Conservation (phyloP, 208 protist species). For the Trypanosoma melophagium region DNA sequence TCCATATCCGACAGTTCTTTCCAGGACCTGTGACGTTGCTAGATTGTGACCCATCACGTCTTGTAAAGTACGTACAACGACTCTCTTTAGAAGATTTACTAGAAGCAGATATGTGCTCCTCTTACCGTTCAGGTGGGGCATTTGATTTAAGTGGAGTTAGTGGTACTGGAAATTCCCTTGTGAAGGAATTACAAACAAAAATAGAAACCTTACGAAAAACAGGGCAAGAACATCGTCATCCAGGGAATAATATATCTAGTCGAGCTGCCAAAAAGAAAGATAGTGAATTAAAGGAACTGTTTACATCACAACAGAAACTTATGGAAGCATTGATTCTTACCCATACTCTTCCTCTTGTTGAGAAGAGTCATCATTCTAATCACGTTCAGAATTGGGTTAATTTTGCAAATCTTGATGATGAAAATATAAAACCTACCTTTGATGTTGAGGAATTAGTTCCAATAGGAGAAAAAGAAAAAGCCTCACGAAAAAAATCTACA, state of each 20-base stretch:
- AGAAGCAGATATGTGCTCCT: slow-evolving; percentile 41
- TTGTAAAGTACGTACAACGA: slow-evolving; percentile 86
- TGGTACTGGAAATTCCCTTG: slow-evolving; percentile 18
- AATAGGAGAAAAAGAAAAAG: slow-evolving; percentile 20
- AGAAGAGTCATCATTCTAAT: slow-evolving; percentile 30
- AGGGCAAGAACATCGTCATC: slow-evolving; percentile 27
- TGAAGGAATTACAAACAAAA: slow-evolving; percentile 30
- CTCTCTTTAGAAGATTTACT: slow-evolving; percentile 82
- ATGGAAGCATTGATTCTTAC: slow-evolving; percentile 60
- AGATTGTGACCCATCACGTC: slow-evolving; percentile 79
- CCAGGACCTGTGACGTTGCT: slow-evolving; percentile 80
- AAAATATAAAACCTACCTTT: slow-evolving; percentile 27
- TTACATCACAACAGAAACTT: slow-evolving; percentile 70
- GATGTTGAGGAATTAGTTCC: slow-evolving; percentile 1
- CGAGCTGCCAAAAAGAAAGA: slow-evolving; percentile 52
- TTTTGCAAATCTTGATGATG: slow-evolving; percentile 34
- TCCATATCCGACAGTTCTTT: slow-evolving; percentile 91
- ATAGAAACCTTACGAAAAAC: slow-evolving; percentile 30
- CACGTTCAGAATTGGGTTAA: slow-evolving; percentile 37
- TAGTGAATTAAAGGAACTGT: slow-evolving; percentile 45
- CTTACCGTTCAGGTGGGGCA: slow-evolving; percentile 23
- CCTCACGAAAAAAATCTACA: slow-evolving; percentile 16
- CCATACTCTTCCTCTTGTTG: slow-evolving; percentile 64
- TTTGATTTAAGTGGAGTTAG: slow-evolving; percentile 54
- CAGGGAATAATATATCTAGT: slow-evolving; percentile 32